phyloP scores from a whole-genome alignment of 345 rosid genomes.

The Ceriops tagal region DNA sequence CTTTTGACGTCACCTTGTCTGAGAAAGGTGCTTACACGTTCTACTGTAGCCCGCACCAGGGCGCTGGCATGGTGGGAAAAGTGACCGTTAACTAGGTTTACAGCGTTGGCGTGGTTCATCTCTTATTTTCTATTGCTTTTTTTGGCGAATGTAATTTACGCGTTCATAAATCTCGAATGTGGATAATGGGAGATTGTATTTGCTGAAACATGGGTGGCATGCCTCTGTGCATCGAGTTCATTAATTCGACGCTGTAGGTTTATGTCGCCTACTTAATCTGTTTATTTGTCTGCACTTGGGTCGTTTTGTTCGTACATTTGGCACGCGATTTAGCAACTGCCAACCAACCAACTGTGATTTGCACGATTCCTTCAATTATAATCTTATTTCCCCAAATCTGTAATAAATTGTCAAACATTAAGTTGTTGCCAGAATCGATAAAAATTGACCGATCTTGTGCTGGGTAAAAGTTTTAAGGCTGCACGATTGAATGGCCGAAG shows the following conservation, averaged over 20 bases:
- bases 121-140: slow-evolving; percentile 1
- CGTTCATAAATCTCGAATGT: slow-evolving; percentile 10
- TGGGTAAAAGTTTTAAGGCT: too few species aligned
- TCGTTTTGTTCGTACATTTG: too few species aligned
- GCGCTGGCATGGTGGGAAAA: slow-evolving; percentile 91
- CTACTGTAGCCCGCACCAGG: slow-evolving; percentile 90
- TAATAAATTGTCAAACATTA: too few species aligned
- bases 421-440: too few species aligned
- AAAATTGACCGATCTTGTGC: too few species aligned
- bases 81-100: slow-evolving; percentile 58
- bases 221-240: slow-evolving; percentile 12
- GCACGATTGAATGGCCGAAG: background rate
- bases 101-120: background rate
- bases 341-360: too few species aligned
- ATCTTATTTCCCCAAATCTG: too few species aligned
- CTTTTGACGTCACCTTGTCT: slow-evolving; percentile 56
- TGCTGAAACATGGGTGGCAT: background rate
- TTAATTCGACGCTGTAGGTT: slow-evolving; percentile 7
- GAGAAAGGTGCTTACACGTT: slow-evolving; percentile 70
- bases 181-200: slow-evolving; percentile 5
- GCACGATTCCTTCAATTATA: too few species aligned
- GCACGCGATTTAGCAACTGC: too few species aligned
- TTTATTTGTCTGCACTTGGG: background rate
- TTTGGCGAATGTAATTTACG: slow-evolving; percentile 7
- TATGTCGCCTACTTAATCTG: background rate